phyloP scores from a whole-genome alignment of 345 rosid species.

The Euphorbia pulcherrima region DNA sequence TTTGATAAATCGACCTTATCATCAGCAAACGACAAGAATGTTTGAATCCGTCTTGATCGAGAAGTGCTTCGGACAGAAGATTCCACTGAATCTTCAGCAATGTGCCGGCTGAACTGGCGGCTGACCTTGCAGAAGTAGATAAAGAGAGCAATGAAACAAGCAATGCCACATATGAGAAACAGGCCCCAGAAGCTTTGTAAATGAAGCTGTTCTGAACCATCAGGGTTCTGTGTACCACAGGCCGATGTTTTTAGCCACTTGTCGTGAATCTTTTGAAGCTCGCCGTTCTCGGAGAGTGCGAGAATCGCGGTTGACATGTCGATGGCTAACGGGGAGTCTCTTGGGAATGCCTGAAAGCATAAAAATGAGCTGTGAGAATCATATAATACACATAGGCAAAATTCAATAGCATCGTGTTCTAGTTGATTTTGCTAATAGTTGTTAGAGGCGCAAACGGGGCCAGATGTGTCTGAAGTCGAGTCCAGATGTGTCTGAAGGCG shows the following conservation, averaged over 20 bases:
- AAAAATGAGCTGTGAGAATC: neutral
- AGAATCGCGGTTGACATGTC: conserved; percentile 93
- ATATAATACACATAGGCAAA: neutral
- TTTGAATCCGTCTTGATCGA: conserved; percentile 48
- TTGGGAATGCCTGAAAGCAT: conserved; percentile 65
- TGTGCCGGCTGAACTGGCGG: conserved; percentile 42
- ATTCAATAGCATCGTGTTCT: too few relatives aligned
- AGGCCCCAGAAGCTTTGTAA: conserved; percentile 76
- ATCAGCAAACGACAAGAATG: conserved; percentile 62
- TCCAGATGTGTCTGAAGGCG: too few relatives aligned
- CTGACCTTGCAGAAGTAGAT: conserved; percentile 48
- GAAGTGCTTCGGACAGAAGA: conserved; percentile 33
- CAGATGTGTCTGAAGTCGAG: too few relatives aligned
- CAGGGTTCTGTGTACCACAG: conserved; percentile 41
- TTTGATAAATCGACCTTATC: conserved; percentile 45
- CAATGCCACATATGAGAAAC: conserved; percentile 68
- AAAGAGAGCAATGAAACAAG: conserved; percentile 52
- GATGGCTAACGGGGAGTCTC: conserved; percentile 78
- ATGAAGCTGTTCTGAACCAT: conserved; percentile 63
- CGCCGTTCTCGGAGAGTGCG: conserved; percentile 67
- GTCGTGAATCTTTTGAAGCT: conserved; percentile 72
- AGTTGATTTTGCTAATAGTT: neutral
- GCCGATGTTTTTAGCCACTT: conserved; percentile 53
- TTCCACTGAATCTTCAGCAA: conserved; percentile 28
- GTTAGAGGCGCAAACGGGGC: too few relatives aligned